Evolutionary conservation across 169 alveolate species (phyloP).

Genomic region (Cryptosporidium felis): DNA sequence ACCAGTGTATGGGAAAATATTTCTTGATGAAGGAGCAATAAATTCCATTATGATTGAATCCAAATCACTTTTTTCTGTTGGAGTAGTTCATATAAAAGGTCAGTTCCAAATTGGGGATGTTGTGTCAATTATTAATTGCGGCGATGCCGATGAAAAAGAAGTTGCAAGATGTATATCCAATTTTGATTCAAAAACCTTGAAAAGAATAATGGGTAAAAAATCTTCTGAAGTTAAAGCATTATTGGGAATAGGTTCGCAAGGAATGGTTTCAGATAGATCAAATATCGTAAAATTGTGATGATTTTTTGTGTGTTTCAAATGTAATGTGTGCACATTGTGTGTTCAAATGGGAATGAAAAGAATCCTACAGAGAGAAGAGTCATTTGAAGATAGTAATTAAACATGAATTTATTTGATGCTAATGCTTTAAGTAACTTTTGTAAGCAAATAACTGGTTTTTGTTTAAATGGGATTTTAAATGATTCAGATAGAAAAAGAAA

Average conservation of each 20-base stretch:
- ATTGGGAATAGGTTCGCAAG: constrained; percentile 32
- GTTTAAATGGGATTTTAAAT: too few relatives aligned
- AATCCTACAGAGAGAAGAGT: too few relatives aligned
- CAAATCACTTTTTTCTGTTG: constrained; percentile 48
- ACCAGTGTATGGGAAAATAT: constrained; percentile 46
- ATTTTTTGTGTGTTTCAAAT: too few relatives aligned
- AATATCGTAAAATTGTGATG: constrained; percentile 15
- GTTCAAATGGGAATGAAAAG: too few relatives aligned
- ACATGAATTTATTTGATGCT: too few relatives aligned
- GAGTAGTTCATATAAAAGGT: constrained; percentile 28
- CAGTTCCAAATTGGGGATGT: constrained; percentile 56
- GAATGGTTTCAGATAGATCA: constrained; percentile 59
- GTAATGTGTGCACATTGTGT: too few relatives aligned
- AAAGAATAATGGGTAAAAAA: constrained; percentile 42
- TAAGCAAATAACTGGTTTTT: too few relatives aligned
- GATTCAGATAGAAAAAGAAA: too few relatives aligned
- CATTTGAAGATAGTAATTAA: too few relatives aligned
- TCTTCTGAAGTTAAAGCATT: constrained; percentile 26
- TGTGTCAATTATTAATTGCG: constrained; percentile 33
- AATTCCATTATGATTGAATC: constrained; percentile 35
- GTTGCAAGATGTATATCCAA: constrained; percentile 59
- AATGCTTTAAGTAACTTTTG: too few relatives aligned
- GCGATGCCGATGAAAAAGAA: constrained; percentile 47
- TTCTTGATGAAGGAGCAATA: constrained; percentile 46
- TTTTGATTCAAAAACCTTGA: constrained; percentile 6